Conservation (phyloP, 2,329 filamentous ascomycete genomes). For the Fusarium hainanense region DNA sequence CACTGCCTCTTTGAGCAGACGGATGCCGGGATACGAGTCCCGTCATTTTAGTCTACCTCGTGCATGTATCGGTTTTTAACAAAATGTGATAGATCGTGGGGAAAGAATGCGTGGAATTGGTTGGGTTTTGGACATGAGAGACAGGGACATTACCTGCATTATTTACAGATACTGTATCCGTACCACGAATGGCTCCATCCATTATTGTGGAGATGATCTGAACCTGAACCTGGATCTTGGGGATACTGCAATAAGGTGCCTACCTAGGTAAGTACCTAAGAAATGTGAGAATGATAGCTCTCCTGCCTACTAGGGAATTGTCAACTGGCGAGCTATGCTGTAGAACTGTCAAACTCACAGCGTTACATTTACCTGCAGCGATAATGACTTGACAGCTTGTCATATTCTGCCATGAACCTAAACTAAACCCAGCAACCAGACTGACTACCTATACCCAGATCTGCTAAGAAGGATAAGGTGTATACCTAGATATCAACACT, state of each 20-base stretch:
- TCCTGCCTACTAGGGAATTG: neutral
- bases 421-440: neutral
- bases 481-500: neutral
- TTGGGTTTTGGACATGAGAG: neutral
- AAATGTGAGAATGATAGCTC: neutral
- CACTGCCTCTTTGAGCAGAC: neutral
- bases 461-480: neutral
- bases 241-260: neutral
- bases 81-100: conserved; percentile 36
- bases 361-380: neutral
- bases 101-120: conserved; percentile 21
- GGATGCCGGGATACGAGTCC: neutral
- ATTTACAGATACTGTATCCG: neutral
- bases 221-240: neutral
- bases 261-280: no score
- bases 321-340: neutral
- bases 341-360: neutral
- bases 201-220: neutral
- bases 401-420: neutral
- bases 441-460: neutral
- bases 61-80: conserved; percentile 7
- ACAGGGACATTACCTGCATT: conserved; percentile 2
- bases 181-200: neutral
- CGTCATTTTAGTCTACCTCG: neutral
- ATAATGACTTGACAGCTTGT: neutral